Evolutionary conservation across 1,284 basidiomycete species (phyloP).

Genomic region (Ceratorhiza oryzae-sativae): DNA sequence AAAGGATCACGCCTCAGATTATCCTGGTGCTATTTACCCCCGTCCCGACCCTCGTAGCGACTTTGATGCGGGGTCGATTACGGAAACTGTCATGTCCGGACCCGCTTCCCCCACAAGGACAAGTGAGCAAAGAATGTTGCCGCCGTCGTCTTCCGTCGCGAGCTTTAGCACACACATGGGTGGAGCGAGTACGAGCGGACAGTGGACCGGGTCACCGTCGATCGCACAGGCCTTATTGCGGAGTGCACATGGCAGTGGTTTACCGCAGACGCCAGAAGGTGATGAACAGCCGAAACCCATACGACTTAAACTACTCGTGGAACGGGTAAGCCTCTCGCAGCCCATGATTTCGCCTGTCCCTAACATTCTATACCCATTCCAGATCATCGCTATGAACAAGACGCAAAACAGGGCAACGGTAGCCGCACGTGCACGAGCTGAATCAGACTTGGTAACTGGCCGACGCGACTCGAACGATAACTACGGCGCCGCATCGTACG

Average conservation of each 20-base stretch:
- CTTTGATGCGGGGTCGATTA: constrained; percentile 9
- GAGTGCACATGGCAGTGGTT: not conserved
- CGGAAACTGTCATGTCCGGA: constrained; percentile 16
- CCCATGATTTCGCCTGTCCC: not conserved
- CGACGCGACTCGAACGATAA: constrained; percentile 52
- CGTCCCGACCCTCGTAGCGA: constrained; percentile 2
- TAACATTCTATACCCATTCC: not conserved
- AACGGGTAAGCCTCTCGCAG: not conserved
- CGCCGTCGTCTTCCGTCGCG: constrained; percentile 3
- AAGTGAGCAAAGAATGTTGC: constrained; percentile 20
- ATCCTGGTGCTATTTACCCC: not conserved
- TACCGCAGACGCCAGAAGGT: not conserved
- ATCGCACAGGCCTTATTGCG: not conserved
- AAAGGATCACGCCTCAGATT: constrained; percentile 1
- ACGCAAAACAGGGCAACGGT: not conserved
- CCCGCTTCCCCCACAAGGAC: constrained; percentile 47
- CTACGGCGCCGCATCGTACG: constrained; percentile 6
- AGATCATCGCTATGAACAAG: constrained; percentile 33
- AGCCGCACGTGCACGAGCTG: constrained; percentile 49
- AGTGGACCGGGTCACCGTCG: not conserved
- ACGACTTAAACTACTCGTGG: constrained; percentile 22
- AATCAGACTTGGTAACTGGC: constrained; percentile 39
- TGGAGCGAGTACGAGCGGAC: not conserved
- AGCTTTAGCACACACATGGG: not conserved
- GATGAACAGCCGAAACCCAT: not conserved